Base-by-base conservation (phyloP, 257 asterid genomes). In the Scutellaria barbata region DNA sequence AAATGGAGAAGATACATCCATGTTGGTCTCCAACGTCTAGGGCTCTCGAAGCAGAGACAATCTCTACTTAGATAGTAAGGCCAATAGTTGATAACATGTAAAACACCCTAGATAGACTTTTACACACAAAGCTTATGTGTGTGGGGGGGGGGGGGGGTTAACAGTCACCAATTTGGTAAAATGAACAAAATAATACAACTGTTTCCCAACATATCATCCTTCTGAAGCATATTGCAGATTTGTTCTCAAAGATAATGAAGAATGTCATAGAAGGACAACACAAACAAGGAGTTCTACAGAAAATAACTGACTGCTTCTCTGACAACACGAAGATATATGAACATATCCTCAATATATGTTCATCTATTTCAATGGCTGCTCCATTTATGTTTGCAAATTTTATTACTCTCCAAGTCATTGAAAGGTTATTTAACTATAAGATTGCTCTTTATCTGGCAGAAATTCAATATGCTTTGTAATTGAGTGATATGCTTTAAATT, bases 61-160 rank as follows among this genome's bases (percentile, higher is more conserved):
- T 48, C 17, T 56, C 63, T 22, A 56, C 43, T 56, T 56, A 56
- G 39, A 30, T 30, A 56, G 39, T n/a, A 56, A 25, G 63, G 63
- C 63, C 39, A 56, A 25, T 59, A 39, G 7, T 37, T 37, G 16
- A 35, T 20, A 30, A 59, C 47, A 59, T n/a, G 22, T 7, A 59
- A 14, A 55, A 37, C 47, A 59, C 66, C 43, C 30, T 59, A n/a
- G 0, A 37, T 11, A 39, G 47, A 8, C 47, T 45, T 53, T 39
- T 18, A 18, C 25, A 0, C 11, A 37, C 39, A 67, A 52, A 39
- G 62, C 35, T n/a, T n/a, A n/a, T n/a, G n/a, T n/a, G n/a, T n/a
- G n/a, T n/a, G n/a, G n/a, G n/a, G n/a, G n/a, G n/a, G n/a, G n/a
- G n/a, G n/a, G n/a, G n/a, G n/a, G n/a, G n/a, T n/a, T n/a, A n/a